Evolutionary conservation across 192 early-diverging fungal genomes (phyloP).

Genomic region (Spizellomyces sp.): DNA sequence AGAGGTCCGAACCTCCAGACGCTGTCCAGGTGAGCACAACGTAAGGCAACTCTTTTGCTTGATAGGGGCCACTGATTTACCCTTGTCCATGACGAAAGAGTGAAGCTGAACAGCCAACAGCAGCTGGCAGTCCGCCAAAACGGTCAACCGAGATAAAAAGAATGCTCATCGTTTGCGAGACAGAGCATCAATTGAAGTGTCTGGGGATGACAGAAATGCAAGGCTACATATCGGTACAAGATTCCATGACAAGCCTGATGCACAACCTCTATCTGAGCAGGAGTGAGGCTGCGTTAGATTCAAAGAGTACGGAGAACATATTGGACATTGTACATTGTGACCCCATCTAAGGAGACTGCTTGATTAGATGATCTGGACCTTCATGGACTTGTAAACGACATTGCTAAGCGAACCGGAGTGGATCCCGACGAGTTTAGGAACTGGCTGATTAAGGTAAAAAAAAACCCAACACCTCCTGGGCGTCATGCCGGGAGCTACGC

Average conservation of each 20-base stretch:
- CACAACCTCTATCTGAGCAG: slow-evolving; percentile 40
- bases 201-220: slow-evolving; percentile 32
- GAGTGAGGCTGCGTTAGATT: slow-evolving; percentile 31
- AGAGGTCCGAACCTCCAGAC: slow-evolving; percentile 29
- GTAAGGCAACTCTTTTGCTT: too few species aligned
- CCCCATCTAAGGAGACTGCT: too few species aligned
- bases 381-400: slow-evolving; percentile 40
- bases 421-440: slow-evolving; percentile 42
- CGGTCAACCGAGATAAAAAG: background rate
- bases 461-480: background rate
- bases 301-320: slow-evolving; percentile 8
- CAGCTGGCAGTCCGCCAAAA: too few species aligned
- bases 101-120: background rate
- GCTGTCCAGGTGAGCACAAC: background rate
- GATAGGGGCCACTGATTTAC: too few species aligned
- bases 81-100: background rate
- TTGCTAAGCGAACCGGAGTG: slow-evolving; percentile 40
- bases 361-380: slow-evolving; percentile 31
- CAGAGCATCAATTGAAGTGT: slow-evolving; percentile 44
- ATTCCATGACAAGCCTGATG: slow-evolving; percentile 40
- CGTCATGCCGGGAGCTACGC: background rate
- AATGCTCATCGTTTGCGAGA: slow-evolving; percentile 40
- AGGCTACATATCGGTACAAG: slow-evolving; percentile 20
- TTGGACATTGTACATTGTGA: too few species aligned
- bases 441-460: slow-evolving; percentile 33